Conservation (phyloP, 192 early-diverging fungal species). For the Gryganskiella cystojenkinii region DNA sequence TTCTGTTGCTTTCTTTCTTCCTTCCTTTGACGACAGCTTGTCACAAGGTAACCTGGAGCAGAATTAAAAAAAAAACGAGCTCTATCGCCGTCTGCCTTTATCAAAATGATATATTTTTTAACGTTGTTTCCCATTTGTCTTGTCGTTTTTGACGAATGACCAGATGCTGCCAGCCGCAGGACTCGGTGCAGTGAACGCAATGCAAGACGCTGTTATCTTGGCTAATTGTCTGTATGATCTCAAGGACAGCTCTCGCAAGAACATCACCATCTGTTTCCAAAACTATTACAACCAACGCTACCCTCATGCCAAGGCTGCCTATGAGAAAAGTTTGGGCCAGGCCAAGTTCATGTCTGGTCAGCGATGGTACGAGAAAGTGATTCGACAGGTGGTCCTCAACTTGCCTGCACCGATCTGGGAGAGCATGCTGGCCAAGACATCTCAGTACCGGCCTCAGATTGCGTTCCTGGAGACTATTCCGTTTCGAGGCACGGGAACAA, state of each 20-base stretch:
- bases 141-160: too few species aligned
- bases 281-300: conserved; percentile 7
- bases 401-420: not conserved
- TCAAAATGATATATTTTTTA: too few species aligned
- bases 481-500: not conserved
- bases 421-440: not conserved
- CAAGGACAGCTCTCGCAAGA: not conserved
- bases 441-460: conserved; percentile 3
- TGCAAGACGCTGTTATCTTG: conserved; percentile 16
- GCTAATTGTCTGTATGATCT: conserved; percentile 18
- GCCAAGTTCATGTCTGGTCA: not conserved
- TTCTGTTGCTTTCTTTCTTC: too few species aligned
- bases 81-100: too few species aligned
- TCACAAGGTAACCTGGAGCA: too few species aligned
- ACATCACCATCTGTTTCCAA: not conserved
- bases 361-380: not conserved
- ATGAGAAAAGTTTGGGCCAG: not conserved
- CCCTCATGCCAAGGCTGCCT: not conserved
- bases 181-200: conserved; percentile 8
- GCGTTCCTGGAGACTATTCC: not conserved
- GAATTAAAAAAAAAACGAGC: too few species aligned
- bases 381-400: conserved; percentile 13
- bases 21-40: too few species aligned
- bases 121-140: too few species aligned
- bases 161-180: conserved; percentile 1